Percentiles rank a stretch among this genome's conserved stretches.
Evolutionary conservation across 2,329 filamentous ascomycete species (phyloP).

Genomic region (Apiospora koreana): DNA sequence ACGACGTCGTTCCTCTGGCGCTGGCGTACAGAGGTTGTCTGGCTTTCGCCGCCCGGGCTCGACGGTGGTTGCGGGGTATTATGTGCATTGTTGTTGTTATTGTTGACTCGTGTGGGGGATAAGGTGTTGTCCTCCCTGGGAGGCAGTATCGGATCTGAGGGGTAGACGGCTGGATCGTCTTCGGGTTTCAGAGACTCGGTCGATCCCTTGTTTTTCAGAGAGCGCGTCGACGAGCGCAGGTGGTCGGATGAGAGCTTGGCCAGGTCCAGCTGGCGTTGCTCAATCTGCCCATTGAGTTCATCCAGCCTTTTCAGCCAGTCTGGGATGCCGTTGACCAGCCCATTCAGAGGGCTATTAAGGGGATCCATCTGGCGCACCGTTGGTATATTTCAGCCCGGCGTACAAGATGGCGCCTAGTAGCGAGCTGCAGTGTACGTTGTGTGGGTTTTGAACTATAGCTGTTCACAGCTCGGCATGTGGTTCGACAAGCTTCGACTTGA

Average conservation of each 20-base stretch:
- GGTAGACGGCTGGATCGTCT: constrained; percentile 34
- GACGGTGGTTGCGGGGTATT: constrained; percentile 24
- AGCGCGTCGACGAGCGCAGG: constrained; percentile 33
- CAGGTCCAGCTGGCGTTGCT: constrained; percentile 61
- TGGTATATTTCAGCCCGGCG: neutral
- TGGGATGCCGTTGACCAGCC: constrained; percentile 57
- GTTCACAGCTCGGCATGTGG: neutral
- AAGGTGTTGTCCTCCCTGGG: constrained; percentile 8
- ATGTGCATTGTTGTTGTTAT: constrained; percentile 15
- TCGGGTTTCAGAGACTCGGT: constrained; percentile 54
- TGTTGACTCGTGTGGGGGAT: constrained; percentile 19
- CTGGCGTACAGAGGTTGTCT: constrained; percentile 37
- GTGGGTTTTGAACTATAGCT: neutral
- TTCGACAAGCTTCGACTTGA: constrained; percentile 1
- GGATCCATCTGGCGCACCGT: neutral
- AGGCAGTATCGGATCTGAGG: constrained; percentile 17
- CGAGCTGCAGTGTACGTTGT: neutral
- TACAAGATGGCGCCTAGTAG: neutral
- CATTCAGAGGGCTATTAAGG: constrained; percentile 44
- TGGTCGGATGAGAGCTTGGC: constrained; percentile 45
- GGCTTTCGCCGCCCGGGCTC: constrained; percentile 36
- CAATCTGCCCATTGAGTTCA: constrained; percentile 61
- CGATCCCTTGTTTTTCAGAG: constrained; percentile 53
- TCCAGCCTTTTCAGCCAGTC: constrained; percentile 62
- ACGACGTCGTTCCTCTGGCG: constrained; percentile 47